These are phyloP conservation scores for Rosa lucieae DNA, from an alignment of 306 rosid genomes.

Conservation along the genomic window DNA sequence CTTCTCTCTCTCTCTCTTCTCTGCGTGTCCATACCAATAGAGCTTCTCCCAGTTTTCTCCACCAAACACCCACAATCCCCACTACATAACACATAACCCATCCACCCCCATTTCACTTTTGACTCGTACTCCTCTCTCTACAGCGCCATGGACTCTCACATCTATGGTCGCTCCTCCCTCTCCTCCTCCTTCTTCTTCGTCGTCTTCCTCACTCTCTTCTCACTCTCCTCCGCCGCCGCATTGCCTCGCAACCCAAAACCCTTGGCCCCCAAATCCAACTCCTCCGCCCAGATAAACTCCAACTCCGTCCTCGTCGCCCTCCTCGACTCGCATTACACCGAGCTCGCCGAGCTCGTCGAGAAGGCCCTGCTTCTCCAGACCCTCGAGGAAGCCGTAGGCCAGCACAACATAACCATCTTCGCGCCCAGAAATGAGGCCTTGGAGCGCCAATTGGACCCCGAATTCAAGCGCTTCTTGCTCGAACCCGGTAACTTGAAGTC, in stretches of 20 bases:
- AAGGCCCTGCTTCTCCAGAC: constrained; percentile 83
- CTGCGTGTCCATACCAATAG: background rate
- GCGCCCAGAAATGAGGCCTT: constrained; percentile 83
- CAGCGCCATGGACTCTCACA: constrained; percentile 65
- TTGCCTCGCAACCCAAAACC: constrained; percentile 30
- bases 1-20: background rate
- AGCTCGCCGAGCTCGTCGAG: constrained; percentile 88
- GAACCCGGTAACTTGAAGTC: constrained; percentile 75
- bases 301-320: constrained; percentile 93
- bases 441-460: constrained; percentile 79
- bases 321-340: constrained; percentile 90
- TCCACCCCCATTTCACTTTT: too few species aligned
- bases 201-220: constrained; percentile 14
- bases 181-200: constrained; percentile 13
- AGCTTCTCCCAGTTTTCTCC: background rate
- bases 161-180: constrained; percentile 52
- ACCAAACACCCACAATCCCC: constrained; percentile 2
- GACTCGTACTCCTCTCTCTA: background rate
- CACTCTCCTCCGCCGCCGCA: constrained; percentile 29
- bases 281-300: constrained; percentile 60
- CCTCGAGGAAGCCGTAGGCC: constrained; percentile 69
- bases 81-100: background rate
- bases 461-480: constrained; percentile 80
- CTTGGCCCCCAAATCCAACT: constrained; percentile 22
- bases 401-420: constrained; percentile 79